Evolutionary conservation across 2,329 filamentous ascomycete genomes (phyloP).

Genomic region (Claviceps spartinae): DNA sequence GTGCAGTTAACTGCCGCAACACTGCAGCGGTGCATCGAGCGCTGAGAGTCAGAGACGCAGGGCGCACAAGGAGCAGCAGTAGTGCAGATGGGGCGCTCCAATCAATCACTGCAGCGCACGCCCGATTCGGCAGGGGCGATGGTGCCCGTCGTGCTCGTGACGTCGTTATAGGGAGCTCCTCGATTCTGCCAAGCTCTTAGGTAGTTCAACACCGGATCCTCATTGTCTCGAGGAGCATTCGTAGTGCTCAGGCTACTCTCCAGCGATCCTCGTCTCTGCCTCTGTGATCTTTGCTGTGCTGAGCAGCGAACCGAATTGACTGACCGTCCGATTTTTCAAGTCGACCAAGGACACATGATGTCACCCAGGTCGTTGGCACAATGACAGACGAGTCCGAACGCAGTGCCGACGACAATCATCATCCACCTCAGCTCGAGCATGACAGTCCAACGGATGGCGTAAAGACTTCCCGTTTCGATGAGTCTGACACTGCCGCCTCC

Average conservation of each 20-base stretch:
- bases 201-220: background rate
- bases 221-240: background rate
- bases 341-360: slow-evolving; percentile 2
- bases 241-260: background rate
- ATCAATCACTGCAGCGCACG: background rate
- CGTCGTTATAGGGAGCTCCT: background rate
- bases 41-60: too few relatives aligned
- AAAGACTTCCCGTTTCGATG: background rate
- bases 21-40: too few relatives aligned
- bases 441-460: background rate
- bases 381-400: slow-evolving; percentile 7
- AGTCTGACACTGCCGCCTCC: background rate
- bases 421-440: background rate
- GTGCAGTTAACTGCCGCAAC: background rate
- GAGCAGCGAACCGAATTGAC: background rate
- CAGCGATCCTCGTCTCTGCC: background rate
- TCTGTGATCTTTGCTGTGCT: background rate
- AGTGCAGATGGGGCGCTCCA: background rate
- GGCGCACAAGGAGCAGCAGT: background rate
- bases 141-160: background rate
- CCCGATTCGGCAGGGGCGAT: background rate
- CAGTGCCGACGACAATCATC: slow-evolving; percentile 1
- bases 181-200: background rate
- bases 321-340: background rate
- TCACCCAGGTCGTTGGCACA: slow-evolving; percentile 1